A percentile compares a stretch with the other conserved stretches of the same genome.
phyloP scores from a whole-genome alignment of 805 yeast genomes.

The Danielozyma ontarioensis region DNA sequence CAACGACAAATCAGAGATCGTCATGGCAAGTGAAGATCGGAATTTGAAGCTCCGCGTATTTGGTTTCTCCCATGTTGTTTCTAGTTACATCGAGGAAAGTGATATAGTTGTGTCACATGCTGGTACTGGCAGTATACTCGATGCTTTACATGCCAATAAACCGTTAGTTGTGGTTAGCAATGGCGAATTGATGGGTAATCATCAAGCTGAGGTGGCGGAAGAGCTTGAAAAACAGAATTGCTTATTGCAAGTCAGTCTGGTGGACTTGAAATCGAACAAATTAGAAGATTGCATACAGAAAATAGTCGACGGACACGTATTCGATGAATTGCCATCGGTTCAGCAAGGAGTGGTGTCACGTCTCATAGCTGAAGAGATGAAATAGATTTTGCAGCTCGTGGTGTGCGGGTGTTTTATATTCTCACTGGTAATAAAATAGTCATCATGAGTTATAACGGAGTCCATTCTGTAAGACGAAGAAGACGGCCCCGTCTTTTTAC shows the following conservation, averaged over 20 bases:
- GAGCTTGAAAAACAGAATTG: conserved; percentile 6
- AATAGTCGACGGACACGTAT: background rate
- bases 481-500: conserved; percentile 33
- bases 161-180: conserved; percentile 70
- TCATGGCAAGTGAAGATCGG: background rate
- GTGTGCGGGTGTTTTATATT: too few species aligned
- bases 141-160: conserved; percentile 53
- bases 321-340: background rate
- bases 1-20: conserved; percentile 11
- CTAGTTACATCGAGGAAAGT: conserved; percentile 35
- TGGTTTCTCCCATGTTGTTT: conserved; percentile 23
- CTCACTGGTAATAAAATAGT: too few species aligned
- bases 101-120: conserved; percentile 83
- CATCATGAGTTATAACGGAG: background rate
- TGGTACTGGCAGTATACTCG: conserved; percentile 87
- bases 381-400: too few species aligned
- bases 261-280: background rate
- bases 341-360: too few species aligned
- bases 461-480: conserved; percentile 16
- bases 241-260: conserved; percentile 1
- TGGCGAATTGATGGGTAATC: conserved; percentile 75
- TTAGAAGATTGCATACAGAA: background rate
- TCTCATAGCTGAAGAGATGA: too few species aligned
- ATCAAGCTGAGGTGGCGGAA: conserved; percentile 70
- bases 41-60: conserved; percentile 17